Base-by-base conservation (phyloP, 331 rosid genomes). In the Malus hybrid region DNA sequence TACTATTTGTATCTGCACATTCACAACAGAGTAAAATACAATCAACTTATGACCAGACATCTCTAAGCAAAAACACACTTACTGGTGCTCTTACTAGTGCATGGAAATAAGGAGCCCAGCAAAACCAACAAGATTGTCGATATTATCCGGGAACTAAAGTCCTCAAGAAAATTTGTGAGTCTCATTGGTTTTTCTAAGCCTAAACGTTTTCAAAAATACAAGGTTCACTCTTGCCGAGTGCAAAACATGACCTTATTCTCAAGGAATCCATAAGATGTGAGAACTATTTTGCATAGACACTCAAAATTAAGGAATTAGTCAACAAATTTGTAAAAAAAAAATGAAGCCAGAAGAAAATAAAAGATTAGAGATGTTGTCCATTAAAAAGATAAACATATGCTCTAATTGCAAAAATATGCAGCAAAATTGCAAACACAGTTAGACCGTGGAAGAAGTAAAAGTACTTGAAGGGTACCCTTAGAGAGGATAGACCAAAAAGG, bases 1-100 rank as follows among this genome's bases (percentile, higher is more conserved):
- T 56, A 88, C 97, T 67, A 70, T 91, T 90, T 91, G 94, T 60
- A 93, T 85, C 97, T 90, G 75, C 73, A 61, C 79, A 44, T 27
- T 63, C 69, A 65, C 65, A 72, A 74, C 57, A 57, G 28, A 52
- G 24, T 52, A 39, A 52, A 14, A 36, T 20, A 68, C 70, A 73
- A 61, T 44, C 77, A 18, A 62, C 24, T 73, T 1, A 11, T 8
- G 11, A 61, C 44, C 29, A 29, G 6, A 46, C 44, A 44, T 7
- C 31, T 0, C 18, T 10, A 46, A 11, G 32, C 27, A 42, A 61
- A 24, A 62, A 29, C 28, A 34, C 32, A 2, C 2, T 48, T 48
- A 48, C 19, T 2, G 55, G 15, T 54, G 22, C 59, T 54, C 10
- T 54, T 18, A 54, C 59, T 7, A 18, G 59, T 54, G 22, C 59